phyloP scores from a whole-genome alignment of 2,329 filamentous ascomycete species.

The Venturia aucupariae region DNA sequence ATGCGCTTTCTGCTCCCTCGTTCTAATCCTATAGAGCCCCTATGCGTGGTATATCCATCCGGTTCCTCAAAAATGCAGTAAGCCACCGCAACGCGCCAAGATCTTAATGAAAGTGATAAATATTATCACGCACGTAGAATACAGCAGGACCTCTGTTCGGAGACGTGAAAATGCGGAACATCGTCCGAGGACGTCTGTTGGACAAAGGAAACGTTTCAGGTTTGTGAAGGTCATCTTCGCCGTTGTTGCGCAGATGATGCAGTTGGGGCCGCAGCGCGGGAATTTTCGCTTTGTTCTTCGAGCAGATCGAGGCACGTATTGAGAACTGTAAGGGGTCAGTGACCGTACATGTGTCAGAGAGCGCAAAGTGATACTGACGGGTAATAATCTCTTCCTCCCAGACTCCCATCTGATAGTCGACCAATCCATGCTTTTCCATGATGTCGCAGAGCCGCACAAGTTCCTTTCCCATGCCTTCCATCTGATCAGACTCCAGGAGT shows the following conservation, averaged over 20 bases:
- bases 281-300: constrained; percentile 26
- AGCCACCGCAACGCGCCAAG: constrained; percentile 6
- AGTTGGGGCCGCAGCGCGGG: neutral
- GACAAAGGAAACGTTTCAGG: neutral
- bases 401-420: constrained; percentile 95
- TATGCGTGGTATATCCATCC: constrained; percentile 11
- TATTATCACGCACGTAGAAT: neutral
- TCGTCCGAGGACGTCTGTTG: neutral
- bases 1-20: neutral
- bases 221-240: neutral
- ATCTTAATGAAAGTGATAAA: neutral
- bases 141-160: neutral
- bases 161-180: neutral
- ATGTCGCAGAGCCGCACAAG: constrained; percentile 74
- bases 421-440: constrained; percentile 82
- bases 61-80: neutral
- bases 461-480: constrained; percentile 75
- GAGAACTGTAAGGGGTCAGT: constrained; percentile 35
- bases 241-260: constrained; percentile 7
- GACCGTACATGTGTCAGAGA: neutral
- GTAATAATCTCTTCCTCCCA: constrained; percentile 88
- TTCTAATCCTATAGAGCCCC: neutral
- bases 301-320: constrained; percentile 45
- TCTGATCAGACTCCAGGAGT: constrained; percentile 56
- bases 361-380: constrained; percentile 48